Percentiles rank a stretch among this genome's conserved stretches.
phyloP scores from a whole-genome alignment of 2,329 filamentous ascomycete genomes.

The Aureobasidium lini region DNA sequence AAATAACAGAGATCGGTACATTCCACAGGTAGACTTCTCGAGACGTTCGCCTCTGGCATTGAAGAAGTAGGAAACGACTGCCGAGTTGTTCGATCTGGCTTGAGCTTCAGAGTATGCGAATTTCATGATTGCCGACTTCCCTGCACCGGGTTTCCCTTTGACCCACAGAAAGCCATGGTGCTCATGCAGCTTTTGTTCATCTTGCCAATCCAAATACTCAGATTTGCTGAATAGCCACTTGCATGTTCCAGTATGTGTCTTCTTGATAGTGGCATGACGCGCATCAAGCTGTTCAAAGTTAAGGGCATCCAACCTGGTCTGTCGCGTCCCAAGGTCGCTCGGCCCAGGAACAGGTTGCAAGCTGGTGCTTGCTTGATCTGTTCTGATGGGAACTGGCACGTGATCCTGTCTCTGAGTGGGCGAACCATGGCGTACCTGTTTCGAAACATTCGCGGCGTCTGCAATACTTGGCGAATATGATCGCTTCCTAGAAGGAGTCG shows the following conservation, averaged over 20 bases:
- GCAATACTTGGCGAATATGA: not conserved
- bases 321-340: too few species aligned
- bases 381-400: too few species aligned
- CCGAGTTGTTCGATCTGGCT: not conserved
- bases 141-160: slow-evolving; percentile 18
- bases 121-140: slow-evolving; percentile 17
- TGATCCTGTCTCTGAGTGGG: not conserved
- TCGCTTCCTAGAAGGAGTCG: not conserved
- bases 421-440: not conserved
- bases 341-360: not conserved
- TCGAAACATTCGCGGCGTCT: not conserved
- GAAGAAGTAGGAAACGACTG: not conserved
- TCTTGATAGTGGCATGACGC: slow-evolving; percentile 31
- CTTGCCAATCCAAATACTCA: slow-evolving; percentile 34
- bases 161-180: slow-evolving; percentile 16
- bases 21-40: not conserved
- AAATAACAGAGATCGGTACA: not conserved
- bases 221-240: slow-evolving; percentile 33
- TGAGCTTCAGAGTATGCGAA: not conserved
- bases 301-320: not conserved
- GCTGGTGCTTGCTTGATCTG: not conserved
- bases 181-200: slow-evolving; percentile 18
- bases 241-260: slow-evolving; percentile 34
- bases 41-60: not conserved
- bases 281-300: slow-evolving; percentile 24